A percentile compares a stretch with the other conserved stretches of the same genome.
Conservation (phyloP, 2,329 filamentous ascomycete species). For the Cercospora sesami region DNA sequence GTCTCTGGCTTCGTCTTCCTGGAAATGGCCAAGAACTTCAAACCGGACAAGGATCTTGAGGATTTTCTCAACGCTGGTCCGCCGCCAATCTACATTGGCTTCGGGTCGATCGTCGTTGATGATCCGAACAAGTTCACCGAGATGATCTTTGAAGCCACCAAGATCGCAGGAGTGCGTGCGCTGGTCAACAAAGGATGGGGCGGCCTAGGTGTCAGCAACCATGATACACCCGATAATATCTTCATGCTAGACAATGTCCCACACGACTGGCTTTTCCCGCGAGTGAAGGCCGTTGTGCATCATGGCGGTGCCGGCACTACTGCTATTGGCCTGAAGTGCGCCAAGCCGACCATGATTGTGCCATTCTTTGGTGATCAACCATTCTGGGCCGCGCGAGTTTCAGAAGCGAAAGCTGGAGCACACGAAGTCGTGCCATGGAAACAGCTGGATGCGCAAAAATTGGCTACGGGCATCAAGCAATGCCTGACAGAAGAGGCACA, state of each 20-base stretch:
- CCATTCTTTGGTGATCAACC: constrained; percentile 79
- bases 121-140: constrained; percentile 67
- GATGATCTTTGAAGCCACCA: constrained; percentile 70
- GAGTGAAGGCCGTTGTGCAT: constrained; percentile 66
- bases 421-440: constrained; percentile 67
- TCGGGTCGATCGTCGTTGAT: constrained; percentile 74
- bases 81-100: constrained; percentile 70
- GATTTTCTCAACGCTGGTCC: constrained; percentile 59
- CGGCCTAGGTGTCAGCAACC: constrained; percentile 60
- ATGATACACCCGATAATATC: constrained; percentile 63
- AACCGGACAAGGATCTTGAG: constrained; percentile 37
- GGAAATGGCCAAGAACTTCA: constrained; percentile 39
- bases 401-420: constrained; percentile 63
- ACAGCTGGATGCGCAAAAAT: constrained; percentile 60
- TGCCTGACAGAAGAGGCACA: constrained; percentile 63
- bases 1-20: constrained; percentile 41
- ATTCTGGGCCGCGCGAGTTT: constrained; percentile 74
- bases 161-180: constrained; percentile 65
- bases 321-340: constrained; percentile 70
- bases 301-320: constrained; percentile 79
- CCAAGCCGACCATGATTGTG: constrained; percentile 71
- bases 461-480: constrained; percentile 70
- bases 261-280: constrained; percentile 75
- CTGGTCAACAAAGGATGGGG: constrained; percentile 77
- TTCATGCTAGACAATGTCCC: constrained; percentile 73